A percentile compares a stretch with the other conserved stretches of the same genome.
Evolutionary conservation across 371 early-diverging fungal genomes (phyloP).

Genomic region (Sporodiniella umbellata): DNA sequence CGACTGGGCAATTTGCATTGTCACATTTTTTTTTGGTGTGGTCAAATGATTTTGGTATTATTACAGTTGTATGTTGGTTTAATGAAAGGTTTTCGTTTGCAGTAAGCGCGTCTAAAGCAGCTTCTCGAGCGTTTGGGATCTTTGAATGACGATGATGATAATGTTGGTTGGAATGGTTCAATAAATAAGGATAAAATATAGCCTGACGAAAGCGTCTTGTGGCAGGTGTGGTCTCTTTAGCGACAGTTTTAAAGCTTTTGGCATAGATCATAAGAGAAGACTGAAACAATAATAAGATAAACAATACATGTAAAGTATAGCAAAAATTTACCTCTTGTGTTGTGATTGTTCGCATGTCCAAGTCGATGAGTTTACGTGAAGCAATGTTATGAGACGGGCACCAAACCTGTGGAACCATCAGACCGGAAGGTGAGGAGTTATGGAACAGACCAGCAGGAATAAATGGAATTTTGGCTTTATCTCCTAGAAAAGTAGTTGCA

Average conservation of each 20-base stretch:
- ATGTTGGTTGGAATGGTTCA: neutral
- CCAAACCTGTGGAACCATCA: constrained; percentile 53
- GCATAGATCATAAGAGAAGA: constrained; percentile 24
- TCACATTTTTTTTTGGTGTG: constrained; percentile 1
- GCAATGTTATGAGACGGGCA: constrained; percentile 46
- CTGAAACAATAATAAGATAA: constrained; percentile 3
- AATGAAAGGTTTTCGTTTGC: neutral
- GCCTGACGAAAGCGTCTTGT: constrained; percentile 22
- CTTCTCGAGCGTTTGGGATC: constrained; percentile 11
- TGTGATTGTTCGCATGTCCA: constrained; percentile 13
- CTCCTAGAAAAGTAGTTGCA: constrained; percentile 2
- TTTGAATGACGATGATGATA: neutral
- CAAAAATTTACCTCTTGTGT: constrained; percentile 20
- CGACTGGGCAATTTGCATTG: constrained; percentile 3
- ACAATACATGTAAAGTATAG: neutral
- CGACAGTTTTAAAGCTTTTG: constrained; percentile 25
- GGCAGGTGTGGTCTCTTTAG: constrained; percentile 33
- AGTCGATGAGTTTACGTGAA: constrained; percentile 10
- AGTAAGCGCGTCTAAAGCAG: constrained; percentile 9
- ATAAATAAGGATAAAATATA: neutral
- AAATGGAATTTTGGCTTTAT: constrained; percentile 10
- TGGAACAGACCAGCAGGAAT: constrained; percentile 27
- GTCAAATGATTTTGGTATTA: neutral
- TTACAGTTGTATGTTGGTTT: neutral
- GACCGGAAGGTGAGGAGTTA: constrained; percentile 22